Evolutionary conservation across 306 rosid species (phyloP), one percentile per base, ranked within the genome.

Genomic region (Betula pendula): DNA sequence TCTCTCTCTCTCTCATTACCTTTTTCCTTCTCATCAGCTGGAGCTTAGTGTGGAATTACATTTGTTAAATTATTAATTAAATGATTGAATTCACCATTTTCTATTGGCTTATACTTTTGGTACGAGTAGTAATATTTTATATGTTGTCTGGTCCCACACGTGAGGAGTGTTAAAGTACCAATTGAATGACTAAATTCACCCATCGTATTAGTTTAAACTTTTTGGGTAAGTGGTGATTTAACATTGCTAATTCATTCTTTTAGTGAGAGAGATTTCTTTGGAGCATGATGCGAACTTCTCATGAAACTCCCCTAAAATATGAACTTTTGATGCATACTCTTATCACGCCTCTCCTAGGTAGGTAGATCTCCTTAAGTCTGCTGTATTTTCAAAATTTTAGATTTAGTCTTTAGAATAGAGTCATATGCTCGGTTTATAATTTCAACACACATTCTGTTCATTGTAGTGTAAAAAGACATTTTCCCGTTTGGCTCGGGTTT

Each of bases 1-100:
- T 75, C 47, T 78, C 58, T 22, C 68, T 29, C 50, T 47, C 74
- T 75, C 47, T 68, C n/a, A n/a, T n/a, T 35, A 35, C 40, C 35
- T 60, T 69, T 6, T 22, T 6, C 14, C 1, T n/a, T 19, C 25
- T 65, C 35, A 35, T 38, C 27, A 65, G 15, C 15, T 3, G 70
- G 70, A 65, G 47, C 8, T 31, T 62, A 63, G 47, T 17, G 40
- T 65, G 48, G 7, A 19, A 40, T 38, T 38, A 48, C n/a, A 38
- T 65, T 45, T 13, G 2, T 45, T 45, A 45, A 45, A 45, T 15
- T 45, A 45, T 45, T 2, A 45, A 9, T 45, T 45, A 45, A 45
- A 45, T 45, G 49, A 45, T 13, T 38, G 6, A 38, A 38, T 38
- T 38, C 7, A 38, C 8, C 1, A 38, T 38, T 38, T 38, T 0